Base-by-base conservation (phyloP, 2,329 filamentous ascomycete genomes). In the Plectosphaerella sp. region DNA sequence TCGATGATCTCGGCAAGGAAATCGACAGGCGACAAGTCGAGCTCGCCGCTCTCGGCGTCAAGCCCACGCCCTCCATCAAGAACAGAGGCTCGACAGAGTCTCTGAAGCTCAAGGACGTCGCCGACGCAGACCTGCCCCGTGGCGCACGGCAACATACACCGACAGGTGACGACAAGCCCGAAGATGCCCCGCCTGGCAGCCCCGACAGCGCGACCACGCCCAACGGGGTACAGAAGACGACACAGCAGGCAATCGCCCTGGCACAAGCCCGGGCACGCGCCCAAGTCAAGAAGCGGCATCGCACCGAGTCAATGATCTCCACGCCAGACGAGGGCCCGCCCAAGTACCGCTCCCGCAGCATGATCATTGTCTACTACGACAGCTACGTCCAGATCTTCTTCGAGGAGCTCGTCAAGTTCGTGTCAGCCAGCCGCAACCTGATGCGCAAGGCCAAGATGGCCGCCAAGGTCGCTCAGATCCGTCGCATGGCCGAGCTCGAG, bases 311-410 rank as follows among this genome's bases (percentile, higher is more conserved):
- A 0, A 69, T 82, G 58, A 59, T 76, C 48, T 82, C 78, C 42
- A 72, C 68, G 36, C 72, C 72, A 37, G 77, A 80, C 36, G 68
- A 67, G 11, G 65, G 70, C 2, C 65, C 74, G 1, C 67, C 74
- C 11, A 82, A 83, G 56, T 88, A 87, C 65, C 84, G 88, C 51
- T 84, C 84, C 4, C 82, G 87, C 58, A 86, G 79, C 52, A 88
- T 90, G 77, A 86, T 93, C 46, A 86, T 94, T 41, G 88, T 97
- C n/a, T 92, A 91, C 69, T 97, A 97, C 65, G 92, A 97, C 65
- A 89, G 88, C 59, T 86, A 90, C 56, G 86, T 95, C 4, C 91
- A 97, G 65, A 83, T 83, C 48, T 84, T 87, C 39, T 91, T 97
- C 58, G 91, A 96, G 61, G 79, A 87, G 51, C 73, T 96, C 48